A percentile compares a stretch with the other conserved stretches of the same genome.
These are phyloP conservation scores for Globisporangium recalcitrans DNA, from an alignment of 352 stramenopile species.

Conservation along the genomic window DNA sequence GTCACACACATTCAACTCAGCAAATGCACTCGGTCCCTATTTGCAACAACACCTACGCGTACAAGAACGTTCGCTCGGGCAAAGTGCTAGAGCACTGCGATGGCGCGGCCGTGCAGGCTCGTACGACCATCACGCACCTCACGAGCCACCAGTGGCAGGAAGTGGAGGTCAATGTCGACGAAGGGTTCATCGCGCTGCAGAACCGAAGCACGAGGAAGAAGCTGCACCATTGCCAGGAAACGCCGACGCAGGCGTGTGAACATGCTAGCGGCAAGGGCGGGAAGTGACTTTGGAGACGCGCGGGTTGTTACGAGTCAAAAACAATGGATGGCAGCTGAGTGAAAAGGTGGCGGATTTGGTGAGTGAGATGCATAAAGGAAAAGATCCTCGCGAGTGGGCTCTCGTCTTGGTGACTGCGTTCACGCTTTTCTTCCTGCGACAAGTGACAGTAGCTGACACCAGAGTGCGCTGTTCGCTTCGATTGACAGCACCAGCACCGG, in stretches of 20 bases:
- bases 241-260: background rate
- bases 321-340: too few species aligned
- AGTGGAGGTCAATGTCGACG: background rate
- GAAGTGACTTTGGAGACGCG: background rate
- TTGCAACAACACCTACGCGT: background rate
- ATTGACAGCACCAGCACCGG: too few species aligned
- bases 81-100: constrained; percentile 1
- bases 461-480: too few species aligned
- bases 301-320: background rate
- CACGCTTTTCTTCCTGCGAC: too few species aligned
- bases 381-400: too few species aligned
- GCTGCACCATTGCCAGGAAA: background rate
- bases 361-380: too few species aligned
- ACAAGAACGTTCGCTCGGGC: background rate
- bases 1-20: too few species aligned
- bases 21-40: background rate
- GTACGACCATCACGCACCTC: background rate
- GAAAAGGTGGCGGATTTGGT: too few species aligned
- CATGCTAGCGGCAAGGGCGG: background rate
- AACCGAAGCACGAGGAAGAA: background rate
- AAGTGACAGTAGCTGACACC: too few species aligned
- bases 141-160: constrained; percentile 3
- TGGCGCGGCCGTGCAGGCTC: background rate
- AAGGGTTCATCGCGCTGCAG: background rate
- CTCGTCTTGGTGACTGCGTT: too few species aligned